Evolutionary conservation across 768 basidiomycete species (phyloP), one percentile per base, ranked within the genome.

Genomic region (Antrodiella citrinella): DNA sequence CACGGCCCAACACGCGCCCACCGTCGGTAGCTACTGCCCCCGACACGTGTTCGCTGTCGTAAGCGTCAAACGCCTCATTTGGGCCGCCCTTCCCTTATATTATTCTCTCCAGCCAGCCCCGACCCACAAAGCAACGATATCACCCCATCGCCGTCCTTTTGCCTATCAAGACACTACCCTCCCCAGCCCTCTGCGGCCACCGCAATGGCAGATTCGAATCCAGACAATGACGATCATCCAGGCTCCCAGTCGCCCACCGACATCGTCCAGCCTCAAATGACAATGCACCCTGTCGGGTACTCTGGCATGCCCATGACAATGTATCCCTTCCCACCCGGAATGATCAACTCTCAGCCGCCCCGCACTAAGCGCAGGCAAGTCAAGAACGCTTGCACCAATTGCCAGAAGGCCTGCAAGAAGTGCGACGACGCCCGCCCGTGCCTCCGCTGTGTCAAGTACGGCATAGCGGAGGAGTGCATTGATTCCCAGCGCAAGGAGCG

Each of bases 401-500:
- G 90, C 62, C 90, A 91, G 67, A 90, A 88, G 64, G 86, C 89
- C 2, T 91, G 87, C 75, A 91, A 91, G 74, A 90, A 91, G 65
- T 91, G 88, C 63, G 90, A 91, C 68, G 88, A 90, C 59, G 90
- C 86, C 58, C 78, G 92, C 55, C 92, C 92, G 53, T 96, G 93
- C 66, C 84, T 89, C 51, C 84, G 93, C 54, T 96, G 93, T 60
- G 84, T 91, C 61, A 91, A 88, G 70, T 94, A 94, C 58, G 91
- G 89, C 60, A 77, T 87, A 56, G 76, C 81, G 44, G 87, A 91
- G 62, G 85, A 86, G 62, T 96, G 93, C 63, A 72, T 90, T 56
- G 88, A 93, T 70, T 92, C 91, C 24, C 83, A 87, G 66, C 77
- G 92, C 65, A 95, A 94, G 72, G 91, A 95, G 69, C 78, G 91